phyloP scores from a whole-genome alignment of 257 asterid genomes.

The Ilex aquifolium region DNA sequence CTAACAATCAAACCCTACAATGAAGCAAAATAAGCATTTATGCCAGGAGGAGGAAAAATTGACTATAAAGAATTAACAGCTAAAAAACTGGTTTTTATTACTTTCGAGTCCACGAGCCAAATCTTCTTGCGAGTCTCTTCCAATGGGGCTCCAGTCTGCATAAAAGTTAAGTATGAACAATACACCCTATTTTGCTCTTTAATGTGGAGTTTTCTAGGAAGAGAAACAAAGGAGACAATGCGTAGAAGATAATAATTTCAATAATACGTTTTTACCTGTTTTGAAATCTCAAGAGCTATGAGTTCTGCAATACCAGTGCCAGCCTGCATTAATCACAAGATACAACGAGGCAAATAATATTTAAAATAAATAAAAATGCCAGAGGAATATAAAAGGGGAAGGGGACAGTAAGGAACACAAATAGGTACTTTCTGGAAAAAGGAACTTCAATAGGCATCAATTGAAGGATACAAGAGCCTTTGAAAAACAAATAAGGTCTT shows the following conservation, averaged over 20 bases:
- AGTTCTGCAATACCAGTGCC: constrained; percentile 97
- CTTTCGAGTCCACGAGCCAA: constrained; percentile 79
- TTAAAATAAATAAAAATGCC: neutral
- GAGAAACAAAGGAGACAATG: neutral
- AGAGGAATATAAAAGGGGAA: neutral
- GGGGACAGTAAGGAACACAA: neutral
- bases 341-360: constrained; percentile 5
- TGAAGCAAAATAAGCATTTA: neutral
- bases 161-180: constrained; percentile 4
- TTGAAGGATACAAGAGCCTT: neutral
- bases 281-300: constrained; percentile 87
- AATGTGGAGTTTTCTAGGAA: constrained; percentile 7
- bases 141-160: constrained; percentile 72
- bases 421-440: too few relatives aligned
- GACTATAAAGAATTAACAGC: constrained; percentile 1
- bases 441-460: neutral
- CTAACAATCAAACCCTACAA: constrained; percentile 58
- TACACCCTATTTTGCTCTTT: neutral
- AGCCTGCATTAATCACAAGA: constrained; percentile 52
- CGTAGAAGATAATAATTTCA: constrained; percentile 7
- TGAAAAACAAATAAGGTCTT: neutral
- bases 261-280: constrained; percentile 46
- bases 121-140: constrained; percentile 83
- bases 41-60: neutral
- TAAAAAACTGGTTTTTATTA: constrained; percentile 11